phyloP scores from a whole-genome alignment of 495 filamentous ascomycete species.

The Xanthoparmelia taractica region DNA sequence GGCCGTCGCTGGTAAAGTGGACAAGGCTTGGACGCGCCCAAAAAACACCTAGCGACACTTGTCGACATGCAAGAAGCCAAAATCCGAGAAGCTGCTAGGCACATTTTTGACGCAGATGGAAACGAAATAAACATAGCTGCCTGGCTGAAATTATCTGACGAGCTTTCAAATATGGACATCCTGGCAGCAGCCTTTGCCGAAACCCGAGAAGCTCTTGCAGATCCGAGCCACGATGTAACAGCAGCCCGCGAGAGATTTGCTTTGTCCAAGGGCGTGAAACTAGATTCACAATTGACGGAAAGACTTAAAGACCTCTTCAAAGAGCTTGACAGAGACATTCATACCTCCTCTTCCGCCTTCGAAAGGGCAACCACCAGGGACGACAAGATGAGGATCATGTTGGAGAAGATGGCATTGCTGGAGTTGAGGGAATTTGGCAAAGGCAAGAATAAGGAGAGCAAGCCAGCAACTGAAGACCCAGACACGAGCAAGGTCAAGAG shows the following conservation, averaged over 20 bases:
- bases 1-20: background rate
- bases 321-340: background rate
- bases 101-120: background rate
- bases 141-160: background rate
- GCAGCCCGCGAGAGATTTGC: background rate
- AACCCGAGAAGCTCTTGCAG: background rate
- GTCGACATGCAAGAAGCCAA: background rate
- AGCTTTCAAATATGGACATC: background rate
- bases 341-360: background rate
- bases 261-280: background rate
- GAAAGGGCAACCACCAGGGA: background rate
- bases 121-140: background rate
- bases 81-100: background rate
- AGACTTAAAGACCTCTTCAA: background rate
- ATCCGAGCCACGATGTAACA: background rate
- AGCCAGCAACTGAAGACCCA: no score
- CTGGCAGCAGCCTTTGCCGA: background rate
- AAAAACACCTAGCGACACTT: background rate
- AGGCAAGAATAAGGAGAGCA: background rate
- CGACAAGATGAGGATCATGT: background rate
- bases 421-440: background rate
- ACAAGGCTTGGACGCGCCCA: background rate
- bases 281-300: background rate
- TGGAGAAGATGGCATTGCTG: background rate
- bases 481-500: no score